Base-by-base conservation (phyloP, 208 protist species). In the Porcisia deanei region DNA sequence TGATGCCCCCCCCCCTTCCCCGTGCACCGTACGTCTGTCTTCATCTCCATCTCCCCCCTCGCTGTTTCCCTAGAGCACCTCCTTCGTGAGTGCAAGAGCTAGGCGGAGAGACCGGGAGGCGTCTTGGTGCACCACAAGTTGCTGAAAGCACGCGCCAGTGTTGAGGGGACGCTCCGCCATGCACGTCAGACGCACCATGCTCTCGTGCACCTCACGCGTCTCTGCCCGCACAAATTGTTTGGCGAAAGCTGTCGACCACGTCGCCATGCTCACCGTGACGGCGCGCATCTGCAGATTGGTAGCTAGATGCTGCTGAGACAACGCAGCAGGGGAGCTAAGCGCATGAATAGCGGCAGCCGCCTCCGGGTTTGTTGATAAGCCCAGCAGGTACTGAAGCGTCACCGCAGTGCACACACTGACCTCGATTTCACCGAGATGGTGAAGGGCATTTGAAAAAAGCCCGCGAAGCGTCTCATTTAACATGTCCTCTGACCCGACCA, bases 141-240 rank as follows among this genome's bases (percentile, higher is more conserved):
- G 89, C 83, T 96, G 91, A 66, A 92, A 93, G 67, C 91, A 94
- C 16, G 77, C 66, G 6, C 82, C 77, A 5, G 91, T 96, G 70
- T 90, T 85, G 34, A 92, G 55, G 3, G 91, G 91, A 7, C 89
- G 82, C 72, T 96, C 89, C 14, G 91, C 91, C 80, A 94, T 84
- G 71, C 91, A 96, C 34, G 88, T 94, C n/a, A 92, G 75, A 9
- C 90, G 88, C 43, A 86, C 80, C 39, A 73, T 73, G 66, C 81
- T 81, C 45, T 89, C 76, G 66, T 81, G 67, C 52, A 80, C 66
- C 18, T 76, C 68, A 9, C 55, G 82, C 22, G 74, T 78, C 43
- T 83, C 66, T 16, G 71, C 71, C 47, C 37, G 77, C 57, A 81
- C 65, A 81, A 75, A 84, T 52, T 73, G 74, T 60, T 66, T 69